Base-by-base conservation (phyloP, 371 early-diverging fungal species). In the Dichotomocladium elegans region DNA sequence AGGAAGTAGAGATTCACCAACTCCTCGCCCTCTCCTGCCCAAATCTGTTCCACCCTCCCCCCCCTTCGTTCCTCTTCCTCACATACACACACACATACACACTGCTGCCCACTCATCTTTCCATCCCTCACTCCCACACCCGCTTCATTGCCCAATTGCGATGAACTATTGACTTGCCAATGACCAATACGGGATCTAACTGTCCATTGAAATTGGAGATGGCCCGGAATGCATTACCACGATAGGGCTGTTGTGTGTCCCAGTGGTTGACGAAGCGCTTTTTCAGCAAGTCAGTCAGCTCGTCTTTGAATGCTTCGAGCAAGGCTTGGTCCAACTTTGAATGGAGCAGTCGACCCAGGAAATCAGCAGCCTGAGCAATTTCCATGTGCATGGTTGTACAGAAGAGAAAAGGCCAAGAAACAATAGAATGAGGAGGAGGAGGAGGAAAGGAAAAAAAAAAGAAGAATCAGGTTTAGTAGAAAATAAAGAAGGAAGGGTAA, bases 141-240 rank as follows among this genome's bases (percentile, higher is more conserved):
- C n/a, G n/a, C n/a, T n/a, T n/a, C n/a, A n/a, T n/a, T n/a, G n/a
- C n/a, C 37, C 15, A 37, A n/a, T 37, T 37, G 37, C n/a, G n/a
- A n/a, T n/a, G n/a, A n/a, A 35, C 35, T 4, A 35, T 47, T 28
- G 4, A 35, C 26, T 66, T 68, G 77, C 80, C 77, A 58, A 52
- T 28, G 48, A 72, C 49, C 52, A 69, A 75, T 33, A 82, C 68
- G 21, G 82, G 72, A 66, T 92, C 92, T n/a, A 88, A 66, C 30
- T 71, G 73, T 17, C 81, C 79, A 50, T 80, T 82, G 58, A 86
- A 87, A 46, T 83, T 82, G 30, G 88, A 80, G 51, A 92, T 69
- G 25, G 90, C 81, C 57, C 92, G 79, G 71, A 82, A 92, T 9
- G 76, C 92, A 61, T 88, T 90, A 47, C 92, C 92, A 35, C 61